Base-by-base conservation (phyloP, 805 yeast species). In the Barnettozyma salicaria region DNA sequence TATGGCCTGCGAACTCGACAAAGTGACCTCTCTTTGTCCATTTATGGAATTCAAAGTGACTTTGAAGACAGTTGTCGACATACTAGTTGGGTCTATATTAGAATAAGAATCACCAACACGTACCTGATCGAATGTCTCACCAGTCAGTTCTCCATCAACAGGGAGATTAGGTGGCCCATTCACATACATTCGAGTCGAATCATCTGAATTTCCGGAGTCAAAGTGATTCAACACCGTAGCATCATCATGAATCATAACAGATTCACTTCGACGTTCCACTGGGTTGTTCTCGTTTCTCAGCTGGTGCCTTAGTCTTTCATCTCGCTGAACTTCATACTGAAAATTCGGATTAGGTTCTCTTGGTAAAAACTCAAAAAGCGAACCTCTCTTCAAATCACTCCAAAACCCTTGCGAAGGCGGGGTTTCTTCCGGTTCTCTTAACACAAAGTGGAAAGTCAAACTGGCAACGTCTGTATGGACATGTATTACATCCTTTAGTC, bases 331-430 rank as follows among this genome's bases (percentile, higher is more conserved):
- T 32, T 55, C 57, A 7, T 40, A 43, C 19, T 46, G 45, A 29
- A 45, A 55, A 27, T 46, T 32, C 19, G 57, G 58, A 37, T 54
- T 53, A 24, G 59, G 57, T 25, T 49, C 54, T 37, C 52, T 48
- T 25, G 62, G 61, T 19, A 55, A 41, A 31, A 52, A 56, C 14
- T 56, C 62, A 45, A 58, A 56, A 4, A 52, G 34, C 7, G 39
- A 42, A 1, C 59, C 61, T 20, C 39, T 45, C 31, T 33, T 49
- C 21, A 57, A 20, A 30, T 55, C 60, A 24, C 33, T 45, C 61
- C 61, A 56, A 21, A 58, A 48, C 3, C 59, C 52, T 32, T 39
- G 32, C 5, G 40, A 28, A 9, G 35, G 19, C 6, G 27, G 19
- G 1, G 34, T 24, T 2, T 34, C 36, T 9, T 45, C 56, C 2